Conservation (phyloP, 2,329 filamentous ascomycete genomes). For the Fusarium sp. region DNA sequence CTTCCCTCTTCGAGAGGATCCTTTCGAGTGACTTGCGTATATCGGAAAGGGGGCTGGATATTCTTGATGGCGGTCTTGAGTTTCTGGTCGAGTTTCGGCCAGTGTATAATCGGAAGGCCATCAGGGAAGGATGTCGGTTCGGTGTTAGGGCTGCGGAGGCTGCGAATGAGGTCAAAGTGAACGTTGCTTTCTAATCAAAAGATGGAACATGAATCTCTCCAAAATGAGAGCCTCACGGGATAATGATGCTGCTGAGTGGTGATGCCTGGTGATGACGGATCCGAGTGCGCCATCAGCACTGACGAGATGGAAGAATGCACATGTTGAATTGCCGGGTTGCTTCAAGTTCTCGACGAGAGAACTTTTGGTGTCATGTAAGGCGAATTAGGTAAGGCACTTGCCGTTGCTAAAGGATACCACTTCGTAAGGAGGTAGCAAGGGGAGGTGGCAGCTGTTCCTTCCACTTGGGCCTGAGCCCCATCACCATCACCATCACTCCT, state of each 20-base stretch:
- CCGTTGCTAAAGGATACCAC: background rate
- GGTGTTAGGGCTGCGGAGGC: background rate
- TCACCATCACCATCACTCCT: background rate
- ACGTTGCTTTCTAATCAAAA: background rate
- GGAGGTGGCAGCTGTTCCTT: background rate
- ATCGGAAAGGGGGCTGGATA: background rate
- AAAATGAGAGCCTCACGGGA: background rate
- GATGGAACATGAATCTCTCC: background rate
- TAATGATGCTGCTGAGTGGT: background rate
- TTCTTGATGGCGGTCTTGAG: background rate
- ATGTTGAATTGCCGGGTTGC: background rate
- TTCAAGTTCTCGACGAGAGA: background rate
- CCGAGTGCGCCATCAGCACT: background rate
- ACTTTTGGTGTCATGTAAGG: background rate
- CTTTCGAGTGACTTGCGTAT: background rate
- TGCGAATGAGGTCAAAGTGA: background rate
- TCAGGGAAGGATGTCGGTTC: background rate
- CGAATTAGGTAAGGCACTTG: background rate
- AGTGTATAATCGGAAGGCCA: background rate
- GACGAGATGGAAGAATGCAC: background rate
- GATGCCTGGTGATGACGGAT: background rate
- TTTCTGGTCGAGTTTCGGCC: background rate
- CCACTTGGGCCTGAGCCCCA: background rate
- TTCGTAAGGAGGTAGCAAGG: background rate
- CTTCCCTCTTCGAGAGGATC: background rate